Conservation (phyloP, 2,329 filamentous ascomycete genomes). For the Penicillium glabrum region DNA sequence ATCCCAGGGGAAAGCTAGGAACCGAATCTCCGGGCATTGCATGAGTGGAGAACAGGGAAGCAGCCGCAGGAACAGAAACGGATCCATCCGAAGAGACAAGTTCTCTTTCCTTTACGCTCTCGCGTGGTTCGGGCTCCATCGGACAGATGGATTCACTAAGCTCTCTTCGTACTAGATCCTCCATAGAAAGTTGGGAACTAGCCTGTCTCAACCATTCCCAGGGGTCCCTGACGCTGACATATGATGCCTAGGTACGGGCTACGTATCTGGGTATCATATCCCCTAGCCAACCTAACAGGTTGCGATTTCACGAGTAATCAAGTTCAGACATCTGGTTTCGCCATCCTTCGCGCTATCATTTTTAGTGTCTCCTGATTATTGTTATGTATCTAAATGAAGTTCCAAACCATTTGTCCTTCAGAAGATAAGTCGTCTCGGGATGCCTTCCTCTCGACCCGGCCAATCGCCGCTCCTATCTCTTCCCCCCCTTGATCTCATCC, state of each 20-base stretch:
- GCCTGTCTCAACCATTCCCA: constrained; percentile 1
- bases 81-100: constrained; percentile 17
- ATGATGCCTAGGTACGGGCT: constrained; percentile 20
- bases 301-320: constrained; percentile 11
- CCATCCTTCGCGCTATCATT: constrained; percentile 14
- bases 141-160: constrained; percentile 8
- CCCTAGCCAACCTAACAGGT: not conserved
- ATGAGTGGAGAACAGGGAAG: constrained; percentile 28
- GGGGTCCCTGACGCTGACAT: constrained; percentile 9
- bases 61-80: constrained; percentile 30
- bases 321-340: constrained; percentile 16
- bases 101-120: not conserved
- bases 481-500: constrained; percentile 4
- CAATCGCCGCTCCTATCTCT: constrained; percentile 4
- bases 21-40: constrained; percentile 33
- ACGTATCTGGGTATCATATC: not conserved
- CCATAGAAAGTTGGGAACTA: constrained; percentile 4
- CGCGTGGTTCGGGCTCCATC: constrained; percentile 5
- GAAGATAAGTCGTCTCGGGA: constrained; percentile 14
- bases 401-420: not conserved
- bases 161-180: constrained; percentile 10
- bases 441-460: constrained; percentile 5
- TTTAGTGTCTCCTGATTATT: not conserved
- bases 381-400: not conserved
- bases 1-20: constrained; percentile 21